A percentile compares a stretch with the other conserved stretches of the same genome.
Evolutionary conservation across 139 green algal species (phyloP).

Genomic region (Zygnema circumcarinatum): DNA sequence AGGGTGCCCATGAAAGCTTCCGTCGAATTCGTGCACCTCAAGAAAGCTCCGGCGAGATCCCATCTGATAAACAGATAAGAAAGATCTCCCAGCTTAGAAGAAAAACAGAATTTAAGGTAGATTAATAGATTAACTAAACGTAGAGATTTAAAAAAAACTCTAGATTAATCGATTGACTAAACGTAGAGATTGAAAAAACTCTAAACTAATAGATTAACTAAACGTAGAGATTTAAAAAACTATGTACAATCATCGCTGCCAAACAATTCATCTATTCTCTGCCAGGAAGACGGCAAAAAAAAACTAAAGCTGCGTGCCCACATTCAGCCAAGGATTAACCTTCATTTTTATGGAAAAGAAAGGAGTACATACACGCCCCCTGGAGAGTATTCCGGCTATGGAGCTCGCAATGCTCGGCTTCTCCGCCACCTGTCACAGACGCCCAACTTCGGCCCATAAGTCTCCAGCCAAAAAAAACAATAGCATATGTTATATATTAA

Average conservation of each 20-base stretch:
- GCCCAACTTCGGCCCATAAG: not conserved
- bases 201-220: too few species aligned
- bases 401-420: conserved; percentile 80
- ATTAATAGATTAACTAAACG: too few species aligned
- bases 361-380: not conserved
- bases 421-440: conserved; percentile 74
- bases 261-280: not conserved
- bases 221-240: not conserved
- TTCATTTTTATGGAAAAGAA: too few species aligned
- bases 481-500: not conserved
- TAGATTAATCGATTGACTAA: too few species aligned
- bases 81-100: not conserved
- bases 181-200: too few species aligned
- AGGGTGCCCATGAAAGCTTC: conserved; percentile 69
- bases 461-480: not conserved
- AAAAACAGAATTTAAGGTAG: too few species aligned
- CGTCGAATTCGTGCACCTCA: conserved; percentile 83
- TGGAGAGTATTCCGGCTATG: conserved; percentile 79
- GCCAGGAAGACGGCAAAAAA: not conserved
- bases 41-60: conserved; percentile 61
- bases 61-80: conserved; percentile 67
- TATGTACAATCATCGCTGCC: not conserved
- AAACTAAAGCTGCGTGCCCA: too few species aligned
- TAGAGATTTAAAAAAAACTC: too few species aligned
- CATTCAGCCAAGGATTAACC: too few species aligned